Evolutionary conservation across 345 rosid genomes (phyloP), one percentile per base, ranked within the genome.

Genomic region (Eutrema yunnanense): DNA sequence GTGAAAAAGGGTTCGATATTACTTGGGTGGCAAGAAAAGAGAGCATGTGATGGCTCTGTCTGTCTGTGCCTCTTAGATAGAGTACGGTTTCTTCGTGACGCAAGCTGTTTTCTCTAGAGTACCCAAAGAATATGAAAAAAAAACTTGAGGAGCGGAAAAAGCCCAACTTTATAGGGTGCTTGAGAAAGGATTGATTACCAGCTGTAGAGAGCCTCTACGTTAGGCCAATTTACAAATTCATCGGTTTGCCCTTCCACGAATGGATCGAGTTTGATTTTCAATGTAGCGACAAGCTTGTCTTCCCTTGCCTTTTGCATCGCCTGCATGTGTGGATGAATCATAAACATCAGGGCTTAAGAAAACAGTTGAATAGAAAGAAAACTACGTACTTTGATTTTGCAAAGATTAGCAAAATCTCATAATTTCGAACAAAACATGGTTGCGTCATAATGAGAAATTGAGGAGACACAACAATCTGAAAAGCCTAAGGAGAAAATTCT

Each of bases 181-280:
- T 55, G 70, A 42, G 60, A 67, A 61, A 69, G 68, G 11, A 7
- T 32, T 62, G 38, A 30, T 14, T 84, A 94, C 97, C 88, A 66
- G 94, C 99, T 67, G 63, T 33, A 5, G 96, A 92, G 73, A 96
- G 98, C 97, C 78, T 96, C 99, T 38, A 85, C 76, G 51, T 79
- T 88, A 46, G 88, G 96, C 99, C 96, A 90, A 0, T 71, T 72
- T 8, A 81, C 53, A 57, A 92, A 92, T 65, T 96, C 97, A 43
- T 81, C 84, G 0, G 16, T 69, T 71, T 16, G 83, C 69, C 94
- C 91, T 67, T 90, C 88, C 67, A 88, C 88, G 40, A 85, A 90
- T 65, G 97, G 86, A 69, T 86, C 83, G 33, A 96, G 96, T 40
- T 56, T 80, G 65, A 73, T 88, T 76, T 87, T 92, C 62, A 96